Base-by-base conservation (phyloP, 2,329 filamentous ascomycete genomes). In the Akanthomyces uredinophilus region DNA sequence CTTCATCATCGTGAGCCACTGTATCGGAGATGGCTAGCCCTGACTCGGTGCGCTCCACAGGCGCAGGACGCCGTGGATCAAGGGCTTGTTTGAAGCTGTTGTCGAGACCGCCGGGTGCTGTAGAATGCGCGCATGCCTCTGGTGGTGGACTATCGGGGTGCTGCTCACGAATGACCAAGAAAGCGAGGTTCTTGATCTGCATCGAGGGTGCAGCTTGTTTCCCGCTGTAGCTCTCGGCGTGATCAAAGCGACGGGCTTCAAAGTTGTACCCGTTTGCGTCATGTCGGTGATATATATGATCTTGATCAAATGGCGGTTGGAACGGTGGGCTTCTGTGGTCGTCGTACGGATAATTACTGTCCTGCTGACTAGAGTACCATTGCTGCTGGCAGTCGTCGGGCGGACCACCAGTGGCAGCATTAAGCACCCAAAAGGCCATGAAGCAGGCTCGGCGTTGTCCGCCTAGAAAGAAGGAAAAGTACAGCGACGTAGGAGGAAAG, bases 11-110 rank as follows among this genome's bases (percentile, higher is more conserved):
- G 44, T 74, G 71, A 22, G 41, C 24, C 5, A 72, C 70, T 1
- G 72, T 72, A 58, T 79, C 75, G 13, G 76, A 75, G 61, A 83
- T 81, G 55, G 79, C 79, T 20, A 79, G 72, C 22, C 81, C 80
- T 0, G 80, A 82, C 44, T 76, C 75, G 32, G 81, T 83, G 32
- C 79, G 75, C 66, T 83, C 81, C 75, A 82, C 77, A 32, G 70
- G 66, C 59, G 49, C 64, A 64, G 61, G 66, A 58, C 35, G 61
- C 39, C 13, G 59, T 6, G 32, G 50, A 16, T 43, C 47, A 7
- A 59, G 60, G 14, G 16, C 41, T 64, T 62, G 35, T 56, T 61
- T 58, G 64, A 47, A 64, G 66, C 41, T 68, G 70, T 64, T 37
- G 5, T 43, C 39, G 20, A 22, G 53, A 22, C 20, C 13, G 20